A percentile compares a stretch with the other conserved stretches of the same genome.
phyloP scores from a whole-genome alignment of 2,329 filamentous ascomycete species.

The Sporothrix globosa region DNA sequence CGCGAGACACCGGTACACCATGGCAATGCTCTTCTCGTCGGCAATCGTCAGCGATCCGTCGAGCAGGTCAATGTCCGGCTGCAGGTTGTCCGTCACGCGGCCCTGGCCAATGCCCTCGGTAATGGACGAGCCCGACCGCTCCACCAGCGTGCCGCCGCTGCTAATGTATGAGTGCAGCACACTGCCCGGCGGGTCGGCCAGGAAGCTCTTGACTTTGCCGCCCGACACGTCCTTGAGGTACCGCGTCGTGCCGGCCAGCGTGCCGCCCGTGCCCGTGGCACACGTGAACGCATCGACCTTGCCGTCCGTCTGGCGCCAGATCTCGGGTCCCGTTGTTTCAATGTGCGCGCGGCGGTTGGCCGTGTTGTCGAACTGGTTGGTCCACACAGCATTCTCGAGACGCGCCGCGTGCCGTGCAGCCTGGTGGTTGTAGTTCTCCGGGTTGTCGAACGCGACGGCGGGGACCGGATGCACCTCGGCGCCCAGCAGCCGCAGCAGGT shows the following conservation, averaged over 20 bases:
- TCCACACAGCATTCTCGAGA: slow-evolving; percentile 91
- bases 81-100: slow-evolving; percentile 91
- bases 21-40: slow-evolving; percentile 94
- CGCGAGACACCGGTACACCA: slow-evolving; percentile 95
- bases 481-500: slow-evolving; percentile 84
- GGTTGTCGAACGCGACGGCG: slow-evolving; percentile 92
- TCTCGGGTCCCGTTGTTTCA: slow-evolving; percentile 95
- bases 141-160: slow-evolving; percentile 79
- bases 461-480: slow-evolving; percentile 96
- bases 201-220: slow-evolving; percentile 80
- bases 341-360: slow-evolving; percentile 94
- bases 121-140: slow-evolving; percentile 83
- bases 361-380: slow-evolving; percentile 97
- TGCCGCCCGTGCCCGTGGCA: slow-evolving; percentile 89
- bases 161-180: slow-evolving; percentile 91
- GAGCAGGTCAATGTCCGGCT: slow-evolving; percentile 78
- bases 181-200: slow-evolving; percentile 91
- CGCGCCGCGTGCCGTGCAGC: slow-evolving; percentile 85
- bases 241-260: slow-evolving; percentile 82
- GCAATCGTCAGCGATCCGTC: slow-evolving; percentile 83
- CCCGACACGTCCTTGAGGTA: slow-evolving; percentile 83
- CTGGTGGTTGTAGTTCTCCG: slow-evolving; percentile 97
- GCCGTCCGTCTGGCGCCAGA: slow-evolving; percentile 89
- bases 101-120: slow-evolving; percentile 98
- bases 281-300: slow-evolving; percentile 93